A percentile compares a stretch with the other conserved stretches of the same genome.
Evolutionary conservation across 495 filamentous ascomycete species (phyloP).

Genomic region (Hyaloscypha hepaticicola): DNA sequence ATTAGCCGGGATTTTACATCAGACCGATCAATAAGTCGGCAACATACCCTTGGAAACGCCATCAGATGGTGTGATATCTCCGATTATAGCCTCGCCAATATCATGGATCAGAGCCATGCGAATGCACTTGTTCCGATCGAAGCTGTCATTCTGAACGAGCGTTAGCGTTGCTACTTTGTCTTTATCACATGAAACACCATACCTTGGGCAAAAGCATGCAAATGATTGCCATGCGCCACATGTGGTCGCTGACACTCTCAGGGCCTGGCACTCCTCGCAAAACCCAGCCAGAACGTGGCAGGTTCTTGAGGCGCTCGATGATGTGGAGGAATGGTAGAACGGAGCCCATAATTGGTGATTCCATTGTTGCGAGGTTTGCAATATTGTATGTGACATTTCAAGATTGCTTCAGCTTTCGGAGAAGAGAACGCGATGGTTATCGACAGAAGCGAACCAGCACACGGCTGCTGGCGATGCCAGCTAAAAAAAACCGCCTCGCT

Average conservation of each 20-base stretch:
- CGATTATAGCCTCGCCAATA: slow-evolving; percentile 1
- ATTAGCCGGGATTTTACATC: neutral
- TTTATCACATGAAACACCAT: neutral
- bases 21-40: neutral
- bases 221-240: slow-evolving; percentile 10
- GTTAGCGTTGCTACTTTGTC: neutral
- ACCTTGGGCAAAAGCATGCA: slow-evolving; percentile 2
- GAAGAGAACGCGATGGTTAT: too few species aligned
- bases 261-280: neutral
- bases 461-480: too few species aligned
- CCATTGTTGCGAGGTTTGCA: too few species aligned
- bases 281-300: neutral
- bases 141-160: neutral
- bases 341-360: neutral
- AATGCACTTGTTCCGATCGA: slow-evolving; percentile 6
- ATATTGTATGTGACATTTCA: too few species aligned
- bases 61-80: slow-evolving; percentile 1
- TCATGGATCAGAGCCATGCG: slow-evolving; percentile 7
- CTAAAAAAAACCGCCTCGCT: too few species aligned
- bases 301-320: neutral
- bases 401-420: too few species aligned
- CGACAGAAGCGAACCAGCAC: too few species aligned
- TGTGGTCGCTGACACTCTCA: slow-evolving; percentile 3
- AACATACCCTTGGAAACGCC: neutral
- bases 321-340: neutral